phyloP scores from a whole-genome alignment of 1,284 basidiomycete species.

The Meira miltonrushii region DNA sequence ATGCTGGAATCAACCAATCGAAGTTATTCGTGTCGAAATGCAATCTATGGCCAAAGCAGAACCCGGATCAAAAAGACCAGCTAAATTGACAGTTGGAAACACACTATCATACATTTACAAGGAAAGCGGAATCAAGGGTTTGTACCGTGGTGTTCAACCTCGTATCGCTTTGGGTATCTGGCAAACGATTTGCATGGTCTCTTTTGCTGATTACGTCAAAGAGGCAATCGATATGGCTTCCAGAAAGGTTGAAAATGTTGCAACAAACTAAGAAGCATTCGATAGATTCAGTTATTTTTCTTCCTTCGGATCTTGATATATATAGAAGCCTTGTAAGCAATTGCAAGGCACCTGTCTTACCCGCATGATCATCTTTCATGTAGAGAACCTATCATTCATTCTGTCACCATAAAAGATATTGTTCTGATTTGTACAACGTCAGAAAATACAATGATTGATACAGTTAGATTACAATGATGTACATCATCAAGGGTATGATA shows the following conservation, averaged over 20 bases:
- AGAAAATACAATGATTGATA: too few species aligned
- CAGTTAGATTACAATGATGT: too few species aligned
- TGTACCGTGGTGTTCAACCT: constrained; percentile 95
- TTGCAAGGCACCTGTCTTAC: too few species aligned
- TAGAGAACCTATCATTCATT: too few species aligned
- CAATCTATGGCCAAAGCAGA: constrained; percentile 88
- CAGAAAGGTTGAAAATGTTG: background rate
- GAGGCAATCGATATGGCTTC: background rate
- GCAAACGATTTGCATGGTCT: constrained; percentile 73
- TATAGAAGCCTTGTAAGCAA: too few species aligned
- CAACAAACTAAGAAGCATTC: too few species aligned
- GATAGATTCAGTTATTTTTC: too few species aligned
- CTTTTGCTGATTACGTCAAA: constrained; percentile 77
- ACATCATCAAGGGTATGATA: too few species aligned
- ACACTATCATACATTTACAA: constrained; percentile 86
- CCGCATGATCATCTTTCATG: too few species aligned
- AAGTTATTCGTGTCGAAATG: constrained; percentile 95
- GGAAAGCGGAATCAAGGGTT: constrained; percentile 91
- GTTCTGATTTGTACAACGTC: too few species aligned
- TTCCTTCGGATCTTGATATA: too few species aligned
- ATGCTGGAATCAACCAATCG: constrained; percentile 99
- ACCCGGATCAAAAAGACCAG: constrained; percentile 68
- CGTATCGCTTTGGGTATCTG: constrained; percentile 92
- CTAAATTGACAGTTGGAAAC: constrained; percentile 79
- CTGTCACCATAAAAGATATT: too few species aligned